Evolutionary conservation across 2,329 filamentous ascomycete species (phyloP).

Genomic region (Phyllosticta capitalensis): DNA sequence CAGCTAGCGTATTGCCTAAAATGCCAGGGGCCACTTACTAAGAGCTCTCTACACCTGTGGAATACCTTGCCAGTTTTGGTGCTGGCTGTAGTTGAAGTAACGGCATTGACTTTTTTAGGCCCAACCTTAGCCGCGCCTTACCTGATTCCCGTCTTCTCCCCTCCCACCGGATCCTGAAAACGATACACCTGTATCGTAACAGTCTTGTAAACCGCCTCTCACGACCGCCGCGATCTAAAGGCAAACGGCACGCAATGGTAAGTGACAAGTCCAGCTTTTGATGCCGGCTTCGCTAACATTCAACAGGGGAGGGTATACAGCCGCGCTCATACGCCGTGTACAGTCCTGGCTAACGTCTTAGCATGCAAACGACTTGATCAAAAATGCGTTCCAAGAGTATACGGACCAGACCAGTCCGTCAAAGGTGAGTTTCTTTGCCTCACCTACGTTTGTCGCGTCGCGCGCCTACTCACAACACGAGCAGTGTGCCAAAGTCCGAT

Average conservation of each 20-base stretch:
- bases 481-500: constrained; percentile 41
- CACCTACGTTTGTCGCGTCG: background rate
- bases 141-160: background rate
- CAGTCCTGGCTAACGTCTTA: constrained; percentile 10
- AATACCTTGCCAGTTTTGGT: background rate
- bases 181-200: background rate
- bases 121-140: background rate
- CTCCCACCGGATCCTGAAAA: background rate
- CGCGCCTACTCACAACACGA: background rate
- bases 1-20: background rate
- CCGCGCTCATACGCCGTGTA: background rate
- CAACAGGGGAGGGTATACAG: background rate
- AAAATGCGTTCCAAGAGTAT: constrained; percentile 31
- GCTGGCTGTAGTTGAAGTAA: background rate
- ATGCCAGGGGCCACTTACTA: background rate
- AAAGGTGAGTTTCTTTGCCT: constrained; percentile 20
- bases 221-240: background rate
- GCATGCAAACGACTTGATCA: constrained; percentile 34
- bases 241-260: background rate
- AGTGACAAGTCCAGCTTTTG: background rate
- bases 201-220: background rate
- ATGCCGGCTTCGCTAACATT: background rate
- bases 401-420: constrained; percentile 33
- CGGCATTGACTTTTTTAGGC: background rate
- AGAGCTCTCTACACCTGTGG: background rate